phyloP scores from a whole-genome alignment of 148 eudicot genomes.

The Amaranthus hypochondriacus region DNA sequence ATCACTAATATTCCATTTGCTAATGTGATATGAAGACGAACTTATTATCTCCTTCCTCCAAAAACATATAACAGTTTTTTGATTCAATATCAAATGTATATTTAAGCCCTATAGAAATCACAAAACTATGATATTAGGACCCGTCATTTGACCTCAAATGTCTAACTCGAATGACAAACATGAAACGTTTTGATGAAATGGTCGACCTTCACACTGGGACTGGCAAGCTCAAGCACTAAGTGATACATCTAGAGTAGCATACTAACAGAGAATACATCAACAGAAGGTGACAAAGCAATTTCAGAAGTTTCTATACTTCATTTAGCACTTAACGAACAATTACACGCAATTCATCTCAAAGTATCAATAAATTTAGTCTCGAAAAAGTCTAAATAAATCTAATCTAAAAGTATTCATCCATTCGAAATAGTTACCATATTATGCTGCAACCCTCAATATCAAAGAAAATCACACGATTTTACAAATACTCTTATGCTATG shows the following conservation, averaged over 20 bases:
- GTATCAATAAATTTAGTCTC: neutral
- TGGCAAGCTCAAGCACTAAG: too few relatives aligned
- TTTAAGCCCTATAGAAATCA: neutral
- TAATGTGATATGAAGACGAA: neutral
- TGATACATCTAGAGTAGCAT: too few relatives aligned
- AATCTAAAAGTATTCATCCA: neutral
- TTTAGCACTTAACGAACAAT: neutral
- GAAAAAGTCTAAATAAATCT: too few relatives aligned
- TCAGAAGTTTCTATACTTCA: neutral
- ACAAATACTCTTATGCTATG: too few relatives aligned
- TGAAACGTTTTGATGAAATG: neutral
- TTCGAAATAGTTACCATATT: neutral
- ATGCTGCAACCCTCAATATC: neutral
- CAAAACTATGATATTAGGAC: neutral
- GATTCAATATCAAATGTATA: slow-evolving; percentile 1
- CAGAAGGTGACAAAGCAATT: too few relatives aligned
- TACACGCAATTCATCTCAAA: neutral
- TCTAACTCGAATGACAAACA: neutral
- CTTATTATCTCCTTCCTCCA: neutral
- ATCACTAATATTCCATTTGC: neutral
- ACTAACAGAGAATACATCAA: neutral
- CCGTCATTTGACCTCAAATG: neutral
- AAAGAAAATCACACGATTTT: neutral
- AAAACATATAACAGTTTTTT: neutral
- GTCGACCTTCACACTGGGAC: neutral